Evolutionary conservation across 495 filamentous ascomycete genomes (phyloP).

Genomic region (Penicillium canescens): DNA sequence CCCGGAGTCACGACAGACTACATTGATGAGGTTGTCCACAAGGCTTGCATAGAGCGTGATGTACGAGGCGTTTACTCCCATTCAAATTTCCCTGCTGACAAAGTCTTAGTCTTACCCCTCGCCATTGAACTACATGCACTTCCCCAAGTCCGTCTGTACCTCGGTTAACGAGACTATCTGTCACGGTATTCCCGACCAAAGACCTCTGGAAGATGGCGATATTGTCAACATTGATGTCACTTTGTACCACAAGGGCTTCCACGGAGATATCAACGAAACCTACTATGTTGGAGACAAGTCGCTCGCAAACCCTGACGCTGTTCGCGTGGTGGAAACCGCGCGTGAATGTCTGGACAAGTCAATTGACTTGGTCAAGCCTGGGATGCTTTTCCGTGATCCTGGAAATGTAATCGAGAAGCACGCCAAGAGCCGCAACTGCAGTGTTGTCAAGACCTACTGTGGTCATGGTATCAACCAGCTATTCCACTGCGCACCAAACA

Average conservation of each 20-base stretch:
- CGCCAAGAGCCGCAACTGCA: conserved; percentile 75
- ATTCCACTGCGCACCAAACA: conserved; percentile 82
- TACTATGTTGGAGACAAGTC: conserved; percentile 86
- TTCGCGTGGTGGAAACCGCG: conserved; percentile 82
- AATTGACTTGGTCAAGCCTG: conserved; percentile 83
- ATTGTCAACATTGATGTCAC: conserved; percentile 90
- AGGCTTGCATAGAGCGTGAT: conserved; percentile 89
- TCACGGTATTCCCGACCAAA: conserved; percentile 85
- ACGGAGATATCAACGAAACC: conserved; percentile 89
- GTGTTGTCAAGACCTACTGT: conserved; percentile 86
- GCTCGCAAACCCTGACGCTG: conserved; percentile 69
- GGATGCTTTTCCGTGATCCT: conserved; percentile 80
- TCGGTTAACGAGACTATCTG: conserved; percentile 96
- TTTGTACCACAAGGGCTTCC: conserved; percentile 83
- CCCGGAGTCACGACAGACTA: conserved; percentile 96
- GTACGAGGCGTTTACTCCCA: conserved; percentile 53
- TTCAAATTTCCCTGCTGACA: conserved; percentile 15
- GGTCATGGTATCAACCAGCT: conserved; percentile 85
- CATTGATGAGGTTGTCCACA: conserved; percentile 94
- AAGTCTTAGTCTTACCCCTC: conserved; percentile 85
- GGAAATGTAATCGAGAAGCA: conserved; percentile 84
- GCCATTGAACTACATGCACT: conserved; percentile 91
- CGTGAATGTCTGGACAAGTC: conserved; percentile 81
- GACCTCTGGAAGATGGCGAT: conserved; percentile 77
- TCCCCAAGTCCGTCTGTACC: conserved; percentile 97